A percentile compares a stretch with the other conserved stretches of the same genome.
Conservation (phyloP, 1,139 yeast species). For the Lodderomyces margitis region DNA sequence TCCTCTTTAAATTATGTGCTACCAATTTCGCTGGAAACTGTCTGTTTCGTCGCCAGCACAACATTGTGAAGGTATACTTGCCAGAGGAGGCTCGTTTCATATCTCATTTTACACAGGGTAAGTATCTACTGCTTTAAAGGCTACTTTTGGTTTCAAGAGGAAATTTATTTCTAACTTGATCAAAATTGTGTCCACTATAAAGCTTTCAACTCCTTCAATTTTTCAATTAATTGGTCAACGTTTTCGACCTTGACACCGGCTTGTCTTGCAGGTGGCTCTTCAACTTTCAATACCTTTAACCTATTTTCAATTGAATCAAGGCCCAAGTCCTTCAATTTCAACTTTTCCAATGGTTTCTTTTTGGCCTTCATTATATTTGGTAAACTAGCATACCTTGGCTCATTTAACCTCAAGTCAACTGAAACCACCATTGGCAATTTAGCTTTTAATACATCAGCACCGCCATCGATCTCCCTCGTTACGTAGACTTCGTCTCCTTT, state of each 20-base stretch:
- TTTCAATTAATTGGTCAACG: slow-evolving; percentile 79
- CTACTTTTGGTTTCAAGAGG: neutral
- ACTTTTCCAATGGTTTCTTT: slow-evolving; percentile 83
- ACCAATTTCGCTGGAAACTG: too few species aligned
- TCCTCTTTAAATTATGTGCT: too few species aligned
- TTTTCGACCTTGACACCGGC: slow-evolving; percentile 78
- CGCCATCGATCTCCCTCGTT: slow-evolving; percentile 94
- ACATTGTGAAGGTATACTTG: too few species aligned
- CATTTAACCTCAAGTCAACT: slow-evolving; percentile 89
- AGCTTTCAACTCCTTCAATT: slow-evolving; percentile 71
- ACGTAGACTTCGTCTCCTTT: slow-evolving; percentile 59
- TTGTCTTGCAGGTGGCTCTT: slow-evolving; percentile 80
- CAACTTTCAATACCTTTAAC: slow-evolving; percentile 67
- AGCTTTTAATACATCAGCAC: slow-evolving; percentile 79
- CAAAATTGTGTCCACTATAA: too few species aligned
- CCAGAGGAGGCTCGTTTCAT: too few species aligned
- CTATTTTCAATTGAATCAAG: slow-evolving; percentile 58
- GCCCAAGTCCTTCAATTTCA: slow-evolving; percentile 69
- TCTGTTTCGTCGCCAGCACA: too few species aligned
- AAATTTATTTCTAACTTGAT: neutral
- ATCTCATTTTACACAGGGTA: too few species aligned
- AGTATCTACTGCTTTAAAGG: too few species aligned
- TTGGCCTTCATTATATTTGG: slow-evolving; percentile 98
- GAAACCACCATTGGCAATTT: slow-evolving; percentile 83
- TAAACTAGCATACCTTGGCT: slow-evolving; percentile 89